Percentiles rank a stretch among this genome's conserved stretches.
These are phyloP conservation scores for Trametes gibbosa DNA, from an alignment of 768 basidiomycete genomes.

Conservation along the genomic window DNA sequence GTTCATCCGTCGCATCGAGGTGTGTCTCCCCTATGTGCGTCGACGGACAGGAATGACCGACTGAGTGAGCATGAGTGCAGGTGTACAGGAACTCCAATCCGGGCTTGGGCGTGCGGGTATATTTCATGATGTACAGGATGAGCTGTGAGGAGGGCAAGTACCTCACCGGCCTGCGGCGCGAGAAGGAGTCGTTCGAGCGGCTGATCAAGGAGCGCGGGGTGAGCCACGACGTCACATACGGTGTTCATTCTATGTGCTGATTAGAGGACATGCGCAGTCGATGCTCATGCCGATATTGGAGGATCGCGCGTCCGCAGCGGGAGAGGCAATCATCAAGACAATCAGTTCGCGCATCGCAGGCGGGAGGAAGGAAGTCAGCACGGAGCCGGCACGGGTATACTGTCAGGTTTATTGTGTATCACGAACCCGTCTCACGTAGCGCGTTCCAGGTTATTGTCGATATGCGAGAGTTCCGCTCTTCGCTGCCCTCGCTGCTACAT, in stretches of 20 bases:
- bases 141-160: constrained; percentile 97
- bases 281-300: constrained; percentile 88
- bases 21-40: constrained; percentile 33
- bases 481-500: constrained; percentile 86
- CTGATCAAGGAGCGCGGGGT: constrained; percentile 92
- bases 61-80: constrained; percentile 36
- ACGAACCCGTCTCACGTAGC: not conserved
- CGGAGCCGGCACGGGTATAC: constrained; percentile 62
- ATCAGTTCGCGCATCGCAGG: constrained; percentile 87
- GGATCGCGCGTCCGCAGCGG: constrained; percentile 44
- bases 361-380: constrained; percentile 65
- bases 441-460: constrained; percentile 82
- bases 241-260: not conserved
- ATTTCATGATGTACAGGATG: constrained; percentile 92
- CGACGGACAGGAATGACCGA: not conserved
- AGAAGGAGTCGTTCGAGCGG: constrained; percentile 92
- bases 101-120: constrained; percentile 81
- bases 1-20: constrained; percentile 90
- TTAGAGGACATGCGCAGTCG: constrained; percentile 43
- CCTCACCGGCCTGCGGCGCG: constrained; percentile 79
- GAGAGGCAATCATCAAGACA: constrained; percentile 69
- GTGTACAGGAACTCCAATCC: constrained; percentile 85
- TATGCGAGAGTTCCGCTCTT: constrained; percentile 94
- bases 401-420: not conserved
- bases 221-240: constrained; percentile 29